Percentiles rank a stretch among this genome's conserved stretches.
Evolutionary conservation across 1,284 basidiomycete genomes (phyloP).

Genomic region (Marasmius sp.): DNA sequence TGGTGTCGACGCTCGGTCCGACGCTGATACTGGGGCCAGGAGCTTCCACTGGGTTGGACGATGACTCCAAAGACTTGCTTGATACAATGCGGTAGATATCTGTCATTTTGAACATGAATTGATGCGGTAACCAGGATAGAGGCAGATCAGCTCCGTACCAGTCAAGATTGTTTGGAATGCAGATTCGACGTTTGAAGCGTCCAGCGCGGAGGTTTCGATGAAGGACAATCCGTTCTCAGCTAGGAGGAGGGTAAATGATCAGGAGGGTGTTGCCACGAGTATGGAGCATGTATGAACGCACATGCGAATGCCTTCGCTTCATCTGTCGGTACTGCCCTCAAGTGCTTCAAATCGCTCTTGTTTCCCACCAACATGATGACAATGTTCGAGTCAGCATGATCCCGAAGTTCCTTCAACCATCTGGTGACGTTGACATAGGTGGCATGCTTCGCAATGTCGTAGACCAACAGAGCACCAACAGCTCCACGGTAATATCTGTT

Average conservation of each 20-base stretch:
- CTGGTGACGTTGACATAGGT: constrained; percentile 96
- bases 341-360: constrained; percentile 98
- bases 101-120: constrained; percentile 28
- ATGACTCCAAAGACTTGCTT: constrained; percentile 81
- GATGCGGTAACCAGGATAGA: background rate
- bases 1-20: constrained; percentile 49
- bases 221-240: constrained; percentile 85
- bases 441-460: constrained; percentile 93
- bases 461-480: constrained; percentile 89
- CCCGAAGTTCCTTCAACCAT: constrained; percentile 98
- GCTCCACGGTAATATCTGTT: constrained; percentile 96
- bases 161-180: constrained; percentile 98
- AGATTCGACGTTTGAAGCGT: constrained; percentile 96
- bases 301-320: constrained; percentile 86
- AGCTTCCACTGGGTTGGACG: constrained; percentile 50
- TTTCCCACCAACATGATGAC: constrained; percentile 95
- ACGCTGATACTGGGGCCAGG: constrained; percentile 68
- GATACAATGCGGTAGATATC: constrained; percentile 97
- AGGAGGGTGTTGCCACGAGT: background rate
- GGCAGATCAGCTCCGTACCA: constrained; percentile 47
- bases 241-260: constrained; percentile 18
- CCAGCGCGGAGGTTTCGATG: constrained; percentile 99
- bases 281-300: constrained; percentile 41
- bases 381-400: constrained; percentile 92
- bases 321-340: constrained; percentile 95